These are phyloP conservation scores for Phragmites australis DNA, from an alignment of 176 grass and related monocot species.

Conservation along the genomic window DNA sequence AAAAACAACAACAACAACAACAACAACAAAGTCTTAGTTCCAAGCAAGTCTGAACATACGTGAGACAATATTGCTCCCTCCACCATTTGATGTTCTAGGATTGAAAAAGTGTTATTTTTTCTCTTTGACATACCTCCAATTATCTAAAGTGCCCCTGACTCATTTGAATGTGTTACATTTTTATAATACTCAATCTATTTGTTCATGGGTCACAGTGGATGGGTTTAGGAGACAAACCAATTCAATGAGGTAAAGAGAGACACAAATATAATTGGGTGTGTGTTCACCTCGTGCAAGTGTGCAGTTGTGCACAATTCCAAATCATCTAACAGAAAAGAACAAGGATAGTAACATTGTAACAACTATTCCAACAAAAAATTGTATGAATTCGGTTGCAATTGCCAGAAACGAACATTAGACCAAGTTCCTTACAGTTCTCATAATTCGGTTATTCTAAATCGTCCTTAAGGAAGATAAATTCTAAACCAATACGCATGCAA, in stretches of 20 bases:
- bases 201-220: neutral
- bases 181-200: neutral
- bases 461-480: neutral
- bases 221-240: neutral
- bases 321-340: neutral
- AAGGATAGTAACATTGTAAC: neutral
- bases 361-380: neutral
- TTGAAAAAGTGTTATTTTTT: neutral
- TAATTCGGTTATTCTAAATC: conserved; percentile 12
- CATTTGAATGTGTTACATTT: neutral
- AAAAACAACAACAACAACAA: no score
- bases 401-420: neutral
- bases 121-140: neutral
- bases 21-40: no score
- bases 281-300: neutral
- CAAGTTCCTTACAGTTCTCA: conserved; percentile 9
- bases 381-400: neutral
- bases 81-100: neutral
- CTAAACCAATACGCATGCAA: neutral
- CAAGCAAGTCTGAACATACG: neutral
- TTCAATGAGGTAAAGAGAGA: neutral
- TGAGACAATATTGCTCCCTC: neutral
- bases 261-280: neutral
- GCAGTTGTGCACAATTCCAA: neutral
- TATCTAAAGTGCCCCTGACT: neutral